Evolutionary conservation across 164 flowering plant species (phyloP), one percentile per base, ranked within the genome.

Genomic region (Platanus orientalis): DNA sequence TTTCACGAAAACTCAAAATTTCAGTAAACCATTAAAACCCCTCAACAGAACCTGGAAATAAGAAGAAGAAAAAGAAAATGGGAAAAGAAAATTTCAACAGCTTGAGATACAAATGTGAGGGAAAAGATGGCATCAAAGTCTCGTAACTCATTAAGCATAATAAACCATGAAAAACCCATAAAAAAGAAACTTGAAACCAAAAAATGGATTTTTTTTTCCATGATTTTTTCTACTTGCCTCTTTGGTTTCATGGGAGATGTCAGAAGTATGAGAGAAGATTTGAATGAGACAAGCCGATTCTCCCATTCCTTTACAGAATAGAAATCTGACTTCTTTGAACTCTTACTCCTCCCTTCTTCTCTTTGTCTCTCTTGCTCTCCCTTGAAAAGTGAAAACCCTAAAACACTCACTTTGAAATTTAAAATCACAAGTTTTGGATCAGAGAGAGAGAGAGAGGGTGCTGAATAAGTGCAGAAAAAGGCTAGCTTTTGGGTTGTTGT

Each of bases 281-380:
- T 77, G 82, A 74, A 67, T 9, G 17, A 82, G 80, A 71, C 80
- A 81, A 61, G 90, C 76, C 1, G 94, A 79, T 67, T 85, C 88
- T 24, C 75, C 83, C n/a, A n/a, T n/a, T n/a, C n/a, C n/a, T n/a
- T n/a, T n/a, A n/a, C n/a, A n/a, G n/a, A n/a, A n/a, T n/a, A 57
- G 30, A 28, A 48, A 40, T 56, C 17, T 25, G 28, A 28, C 50
- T 54, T 26, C 39, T 34, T 29, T 34, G 62, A 44, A 28, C 26
- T 42, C 42, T 45, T 30, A n/a, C 34, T 29, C 36, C 21, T 30
- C 53, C 11, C 26, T 57, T n/a, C n/a, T 19, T 13, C 42, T 34
- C 59, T 47, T 13, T 16, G 10, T 39, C 19, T 17, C 6, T 25
- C 28, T 40, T 61, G 30, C 42, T 9, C 42, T 58, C 47, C 44